These are phyloP conservation scores for Chaetomidium leptoderma DNA, from an alignment of 495 filamentous ascomycete species.

Conservation along the genomic window DNA sequence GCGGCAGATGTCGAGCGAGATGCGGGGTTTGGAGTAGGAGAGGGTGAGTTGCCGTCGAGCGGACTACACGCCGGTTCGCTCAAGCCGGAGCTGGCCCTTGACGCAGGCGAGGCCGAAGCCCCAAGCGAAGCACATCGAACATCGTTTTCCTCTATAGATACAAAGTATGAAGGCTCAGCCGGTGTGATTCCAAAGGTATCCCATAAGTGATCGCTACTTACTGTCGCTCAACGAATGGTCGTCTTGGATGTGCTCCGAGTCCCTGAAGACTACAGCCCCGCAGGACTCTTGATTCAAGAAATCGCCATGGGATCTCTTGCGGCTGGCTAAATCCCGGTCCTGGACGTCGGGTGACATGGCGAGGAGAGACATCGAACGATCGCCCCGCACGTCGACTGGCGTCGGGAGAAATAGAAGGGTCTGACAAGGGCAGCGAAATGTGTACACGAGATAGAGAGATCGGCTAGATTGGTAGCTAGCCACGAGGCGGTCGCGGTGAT, in stretches of 20 bases:
- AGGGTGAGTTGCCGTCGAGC: conserved; percentile 26
- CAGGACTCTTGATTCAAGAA: conserved; percentile 27
- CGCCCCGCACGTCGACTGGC: neutral
- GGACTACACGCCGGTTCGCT: conserved; percentile 38
- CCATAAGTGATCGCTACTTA: conserved; percentile 7
- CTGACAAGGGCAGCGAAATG: neutral
- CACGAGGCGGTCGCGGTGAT: neutral
- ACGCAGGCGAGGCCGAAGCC: conserved; percentile 20
- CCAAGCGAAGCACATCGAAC: neutral
- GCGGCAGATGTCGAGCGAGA: conserved; percentile 4
- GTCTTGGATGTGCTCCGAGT: neutral
- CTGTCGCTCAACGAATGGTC: conserved; percentile 21
- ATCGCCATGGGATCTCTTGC: conserved; percentile 38
- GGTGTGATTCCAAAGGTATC: neutral
- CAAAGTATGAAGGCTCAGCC: neutral
- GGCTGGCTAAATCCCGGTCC: conserved; percentile 27
- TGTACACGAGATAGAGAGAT: neutral
- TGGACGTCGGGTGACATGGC: conserved; percentile 37
- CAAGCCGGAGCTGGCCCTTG: conserved; percentile 30
- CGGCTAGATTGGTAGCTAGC: neutral
- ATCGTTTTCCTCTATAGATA: conserved; percentile 24
- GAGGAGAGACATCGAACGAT: conserved; percentile 35
- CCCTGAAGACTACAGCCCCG: conserved; percentile 5
- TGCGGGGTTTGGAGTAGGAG: conserved; percentile 27
- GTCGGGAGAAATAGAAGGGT: neutral